These are phyloP conservation scores for Leccinum cinnamomeum DNA, from an alignment of 1,284 basidiomycete species.

Conservation along the genomic window DNA sequence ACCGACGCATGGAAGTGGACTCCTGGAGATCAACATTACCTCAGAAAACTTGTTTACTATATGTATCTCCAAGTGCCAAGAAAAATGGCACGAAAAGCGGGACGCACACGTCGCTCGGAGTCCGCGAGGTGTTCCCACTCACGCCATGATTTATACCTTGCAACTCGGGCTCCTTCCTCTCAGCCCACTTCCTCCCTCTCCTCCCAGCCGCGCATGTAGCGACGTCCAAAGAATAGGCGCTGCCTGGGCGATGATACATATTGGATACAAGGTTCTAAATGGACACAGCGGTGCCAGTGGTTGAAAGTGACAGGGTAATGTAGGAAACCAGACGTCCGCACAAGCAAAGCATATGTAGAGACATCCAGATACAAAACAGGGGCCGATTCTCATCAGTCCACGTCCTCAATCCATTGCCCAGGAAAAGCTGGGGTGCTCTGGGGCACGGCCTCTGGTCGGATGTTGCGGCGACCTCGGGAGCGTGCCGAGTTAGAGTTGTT, in stretches of 20 bases:
- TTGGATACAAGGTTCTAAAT: constrained; percentile 21
- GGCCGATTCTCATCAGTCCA: constrained; percentile 26
- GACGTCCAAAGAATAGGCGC: background rate
- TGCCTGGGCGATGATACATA: background rate
- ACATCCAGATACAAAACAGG: constrained; percentile 3
- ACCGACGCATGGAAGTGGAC: no score
- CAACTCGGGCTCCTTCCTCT: no score
- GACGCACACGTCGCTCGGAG: no score
- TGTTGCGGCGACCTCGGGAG: constrained; percentile 16
- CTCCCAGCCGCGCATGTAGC: background rate
- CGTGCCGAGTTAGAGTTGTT: constrained; percentile 11
- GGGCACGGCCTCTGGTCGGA: background rate
- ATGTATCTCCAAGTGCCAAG: no score
- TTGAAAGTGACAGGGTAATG: constrained; percentile 13
- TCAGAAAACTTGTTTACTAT: no score
- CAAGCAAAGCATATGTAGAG: constrained; percentile 5
- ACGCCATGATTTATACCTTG: no score
- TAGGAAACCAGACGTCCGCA: constrained; percentile 2
- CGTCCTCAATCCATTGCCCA: constrained; percentile 34
- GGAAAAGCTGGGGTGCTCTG: constrained; percentile 27
- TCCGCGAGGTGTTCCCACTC: no score
- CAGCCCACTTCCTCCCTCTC: background rate
- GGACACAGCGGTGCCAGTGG: constrained; percentile 12
- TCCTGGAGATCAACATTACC: no score
- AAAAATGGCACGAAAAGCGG: no score